A percentile compares a stretch with the other conserved stretches of the same genome.
Evolutionary conservation across 768 basidiomycete genomes (phyloP).

Genomic region (Calocera cornea): DNA sequence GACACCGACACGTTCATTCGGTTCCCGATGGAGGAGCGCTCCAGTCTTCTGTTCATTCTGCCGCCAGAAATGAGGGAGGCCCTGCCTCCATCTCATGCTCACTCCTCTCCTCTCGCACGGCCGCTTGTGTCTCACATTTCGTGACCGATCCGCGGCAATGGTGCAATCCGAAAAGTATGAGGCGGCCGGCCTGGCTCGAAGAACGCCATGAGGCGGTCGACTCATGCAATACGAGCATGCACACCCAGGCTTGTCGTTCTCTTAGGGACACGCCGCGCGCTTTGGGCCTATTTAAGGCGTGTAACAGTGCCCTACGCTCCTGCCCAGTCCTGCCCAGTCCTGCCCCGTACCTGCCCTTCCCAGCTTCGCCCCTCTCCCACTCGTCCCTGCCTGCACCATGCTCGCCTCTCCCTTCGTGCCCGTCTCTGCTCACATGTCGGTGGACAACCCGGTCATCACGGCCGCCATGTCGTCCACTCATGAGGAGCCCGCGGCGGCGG

Average conservation of each 20-base stretch:
- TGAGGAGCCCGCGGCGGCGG: not conserved
- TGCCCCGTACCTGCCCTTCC: no score
- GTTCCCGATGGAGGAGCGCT: not conserved
- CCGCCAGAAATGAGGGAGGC: not conserved
- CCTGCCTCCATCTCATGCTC: constrained; percentile 31
- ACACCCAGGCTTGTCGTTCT: not conserved
- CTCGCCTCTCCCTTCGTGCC: not conserved
- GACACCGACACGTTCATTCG: not conserved
- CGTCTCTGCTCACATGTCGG: not conserved
- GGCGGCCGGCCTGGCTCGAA: not conserved
- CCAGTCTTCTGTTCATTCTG: not conserved
- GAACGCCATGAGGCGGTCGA: constrained; percentile 2
- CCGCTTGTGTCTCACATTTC: not conserved
- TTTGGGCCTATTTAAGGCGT: not conserved
- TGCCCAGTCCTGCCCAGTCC: not conserved
- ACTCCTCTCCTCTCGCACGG: constrained; percentile 7
- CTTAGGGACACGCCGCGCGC: not conserved
- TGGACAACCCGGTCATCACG: not conserved
- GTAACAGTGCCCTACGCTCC: not conserved
- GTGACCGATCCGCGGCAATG: constrained; percentile 2
- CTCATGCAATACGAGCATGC: not conserved
- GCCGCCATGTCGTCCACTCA: not conserved
- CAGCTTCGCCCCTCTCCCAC: not conserved
- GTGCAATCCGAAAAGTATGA: not conserved
- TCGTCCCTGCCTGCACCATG: constrained; percentile 6